Percentiles rank a stretch among this genome's conserved stretches.
These are phyloP conservation scores for Diplotaxis tenuifolia DNA, from an alignment of 345 rosid genomes.

Conservation along the genomic window DNA sequence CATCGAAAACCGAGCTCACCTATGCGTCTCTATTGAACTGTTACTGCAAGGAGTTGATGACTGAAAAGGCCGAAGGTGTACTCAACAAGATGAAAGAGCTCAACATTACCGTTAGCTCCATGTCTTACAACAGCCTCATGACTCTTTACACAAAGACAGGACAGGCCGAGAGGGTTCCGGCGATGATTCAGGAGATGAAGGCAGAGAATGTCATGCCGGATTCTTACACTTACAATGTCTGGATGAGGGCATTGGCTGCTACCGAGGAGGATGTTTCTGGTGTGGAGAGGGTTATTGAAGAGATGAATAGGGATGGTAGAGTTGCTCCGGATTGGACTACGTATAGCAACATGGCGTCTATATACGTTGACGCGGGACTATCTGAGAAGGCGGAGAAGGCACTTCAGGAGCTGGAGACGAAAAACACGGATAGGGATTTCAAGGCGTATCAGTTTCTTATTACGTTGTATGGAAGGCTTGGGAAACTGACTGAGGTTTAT, in stretches of 20 bases:
- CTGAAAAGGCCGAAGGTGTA: slow-evolving; percentile 76
- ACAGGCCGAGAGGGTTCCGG: slow-evolving; percentile 61
- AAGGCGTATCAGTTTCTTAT: slow-evolving; percentile 78
- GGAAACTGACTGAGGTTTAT: slow-evolving; percentile 74
- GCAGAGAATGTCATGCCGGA: slow-evolving; percentile 56
- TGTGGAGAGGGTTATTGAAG: slow-evolving; percentile 79
- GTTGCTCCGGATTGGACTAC: slow-evolving; percentile 90
- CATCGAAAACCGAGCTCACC: slow-evolving; percentile 66
- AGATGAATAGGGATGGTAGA: slow-evolving; percentile 85
- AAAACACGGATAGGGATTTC: slow-evolving; percentile 47
- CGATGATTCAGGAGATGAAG: slow-evolving; percentile 82
- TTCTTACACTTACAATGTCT: slow-evolving; percentile 70
- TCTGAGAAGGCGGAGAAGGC: slow-evolving; percentile 74
- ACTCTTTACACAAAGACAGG: slow-evolving; percentile 73
- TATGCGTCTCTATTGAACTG: slow-evolving; percentile 90
- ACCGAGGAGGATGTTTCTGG: slow-evolving; percentile 63
- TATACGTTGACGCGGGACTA: slow-evolving; percentile 67
- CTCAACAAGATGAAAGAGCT: slow-evolving; percentile 91
- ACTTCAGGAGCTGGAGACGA: slow-evolving; percentile 77
- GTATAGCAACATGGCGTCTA: slow-evolving; percentile 81
- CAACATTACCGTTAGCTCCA: slow-evolving; percentile 57
- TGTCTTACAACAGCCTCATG: slow-evolving; percentile 91
- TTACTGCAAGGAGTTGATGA: slow-evolving; percentile 78
- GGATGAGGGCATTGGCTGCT: slow-evolving; percentile 96
- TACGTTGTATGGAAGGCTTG: slow-evolving; percentile 67